These are phyloP conservation scores for Cyclocybe aegerita DNA, from an alignment of 768 basidiomycete species.

Conservation along the genomic window DNA sequence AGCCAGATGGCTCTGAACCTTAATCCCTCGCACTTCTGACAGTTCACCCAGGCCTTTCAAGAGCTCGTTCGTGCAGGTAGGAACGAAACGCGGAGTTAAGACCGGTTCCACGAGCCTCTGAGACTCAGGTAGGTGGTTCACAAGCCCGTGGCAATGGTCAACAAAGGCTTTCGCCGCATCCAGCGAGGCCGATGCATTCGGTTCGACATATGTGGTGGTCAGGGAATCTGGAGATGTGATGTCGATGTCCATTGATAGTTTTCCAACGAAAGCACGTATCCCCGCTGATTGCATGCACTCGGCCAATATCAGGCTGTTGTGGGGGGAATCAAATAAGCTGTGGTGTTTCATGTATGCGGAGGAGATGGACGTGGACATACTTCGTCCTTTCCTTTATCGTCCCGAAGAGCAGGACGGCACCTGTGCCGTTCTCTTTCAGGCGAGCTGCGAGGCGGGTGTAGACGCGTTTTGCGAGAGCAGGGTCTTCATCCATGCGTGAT, in stretches of 20 bases:
- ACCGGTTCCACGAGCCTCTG: slow-evolving; percentile 72
- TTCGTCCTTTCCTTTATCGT: slow-evolving; percentile 84
- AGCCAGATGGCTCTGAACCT: slow-evolving; percentile 81
- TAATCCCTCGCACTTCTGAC: slow-evolving; percentile 41
- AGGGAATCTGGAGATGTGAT: slow-evolving; percentile 46
- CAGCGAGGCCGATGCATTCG: slow-evolving; percentile 49
- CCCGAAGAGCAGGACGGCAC: slow-evolving; percentile 76
- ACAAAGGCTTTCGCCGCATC: slow-evolving; percentile 58
- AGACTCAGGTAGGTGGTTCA: slow-evolving; percentile 39
- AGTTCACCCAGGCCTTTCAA: slow-evolving; percentile 62
- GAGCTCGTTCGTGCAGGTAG: slow-evolving; percentile 78
- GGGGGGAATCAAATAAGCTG: background rate
- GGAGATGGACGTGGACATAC: slow-evolving; percentile 34
- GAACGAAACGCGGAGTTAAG: slow-evolving; percentile 87
- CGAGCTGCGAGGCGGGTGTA: slow-evolving; percentile 66
- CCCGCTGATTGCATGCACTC: slow-evolving; percentile 69
- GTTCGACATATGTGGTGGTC: slow-evolving; percentile 69
- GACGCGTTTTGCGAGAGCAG: slow-evolving; percentile 58
- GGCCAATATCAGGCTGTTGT: slow-evolving; percentile 71
- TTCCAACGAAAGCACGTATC: slow-evolving; percentile 82
- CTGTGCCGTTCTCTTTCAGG: slow-evolving; percentile 75
- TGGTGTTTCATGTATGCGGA: too few species aligned
- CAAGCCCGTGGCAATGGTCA: slow-evolving; percentile 41
- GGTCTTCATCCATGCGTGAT: slow-evolving; percentile 65
- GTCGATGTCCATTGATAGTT: slow-evolving; percentile 80